Conservation (phyloP, 2,329 filamentous ascomycete genomes). For the Cordyceps cateniannulata region DNA sequence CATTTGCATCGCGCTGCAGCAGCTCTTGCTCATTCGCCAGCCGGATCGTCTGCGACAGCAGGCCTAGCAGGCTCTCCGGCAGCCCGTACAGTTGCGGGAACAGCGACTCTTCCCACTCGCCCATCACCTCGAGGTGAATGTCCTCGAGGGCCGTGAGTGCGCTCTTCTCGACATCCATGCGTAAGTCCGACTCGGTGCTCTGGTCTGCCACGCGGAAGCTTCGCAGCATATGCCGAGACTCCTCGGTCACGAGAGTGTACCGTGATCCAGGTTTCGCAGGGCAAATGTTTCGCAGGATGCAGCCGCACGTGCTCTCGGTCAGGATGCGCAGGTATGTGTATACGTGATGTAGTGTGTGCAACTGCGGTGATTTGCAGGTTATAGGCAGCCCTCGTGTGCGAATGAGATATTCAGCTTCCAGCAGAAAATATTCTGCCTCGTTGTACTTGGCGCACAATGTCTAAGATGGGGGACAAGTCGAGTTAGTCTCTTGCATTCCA, state of each 20-base stretch:
- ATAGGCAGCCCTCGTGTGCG: not conserved
- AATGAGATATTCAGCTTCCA: conserved; percentile 7
- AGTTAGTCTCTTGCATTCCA: not conserved
- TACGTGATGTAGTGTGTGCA: conserved; percentile 1
- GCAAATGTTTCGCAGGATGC: conserved; percentile 4
- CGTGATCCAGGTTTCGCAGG: not conserved
- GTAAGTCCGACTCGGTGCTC: conserved; percentile 4
- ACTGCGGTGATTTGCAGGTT: not conserved
- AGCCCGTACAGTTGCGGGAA: conserved; percentile 3
- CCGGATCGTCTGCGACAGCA: conserved; percentile 7
- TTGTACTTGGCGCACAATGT: conserved; percentile 1
- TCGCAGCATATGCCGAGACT: not conserved
- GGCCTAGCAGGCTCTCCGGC: conserved; percentile 3
- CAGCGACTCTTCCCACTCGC: not conserved
- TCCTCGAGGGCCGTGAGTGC: not conserved
- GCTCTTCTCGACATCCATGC: not conserved
- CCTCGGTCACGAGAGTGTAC: not conserved
- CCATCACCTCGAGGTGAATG: conserved; percentile 1
- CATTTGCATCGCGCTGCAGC: not conserved
- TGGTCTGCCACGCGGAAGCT: conserved; percentile 7
- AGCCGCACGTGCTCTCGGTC: conserved; percentile 9
- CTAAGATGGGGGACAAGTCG: not conserved
- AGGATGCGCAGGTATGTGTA: conserved; percentile 6
- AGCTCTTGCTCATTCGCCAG: conserved; percentile 8
- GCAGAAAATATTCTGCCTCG: conserved; percentile 5